phyloP scores from a whole-genome alignment of 345 rosid genomes.

The Salix suchowensis region DNA sequence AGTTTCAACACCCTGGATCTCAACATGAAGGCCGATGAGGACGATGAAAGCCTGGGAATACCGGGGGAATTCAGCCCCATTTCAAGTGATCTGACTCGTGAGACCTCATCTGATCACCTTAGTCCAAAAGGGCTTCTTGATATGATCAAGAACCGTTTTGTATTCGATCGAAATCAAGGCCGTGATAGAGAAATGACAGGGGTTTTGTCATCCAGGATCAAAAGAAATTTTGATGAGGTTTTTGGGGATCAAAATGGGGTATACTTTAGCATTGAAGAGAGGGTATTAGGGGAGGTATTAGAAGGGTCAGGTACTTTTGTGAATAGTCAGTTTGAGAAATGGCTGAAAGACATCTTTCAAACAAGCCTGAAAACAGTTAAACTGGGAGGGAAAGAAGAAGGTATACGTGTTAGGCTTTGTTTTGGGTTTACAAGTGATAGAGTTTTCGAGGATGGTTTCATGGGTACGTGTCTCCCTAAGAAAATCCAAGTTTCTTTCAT shows the following conservation, averaged over 20 bases:
- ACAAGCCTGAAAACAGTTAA: constrained; percentile 41
- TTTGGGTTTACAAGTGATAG: constrained; percentile 29
- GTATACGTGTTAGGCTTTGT: constrained; percentile 42
- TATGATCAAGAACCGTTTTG: constrained; percentile 46
- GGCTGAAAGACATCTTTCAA: constrained; percentile 69
- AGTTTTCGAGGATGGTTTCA: constrained; percentile 37
- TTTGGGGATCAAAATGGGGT: constrained; percentile 36
- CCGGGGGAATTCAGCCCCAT: constrained; percentile 53
- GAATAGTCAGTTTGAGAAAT: constrained; percentile 54
- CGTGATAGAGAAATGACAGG: constrained; percentile 34
- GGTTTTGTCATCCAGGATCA: constrained; percentile 37
- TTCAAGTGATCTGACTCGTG: constrained; percentile 64
- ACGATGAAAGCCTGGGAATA: constrained; percentile 30
- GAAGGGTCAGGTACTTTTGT: constrained; percentile 29
- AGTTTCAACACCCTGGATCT: constrained; percentile 65
- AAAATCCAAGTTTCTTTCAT: constrained; percentile 41
- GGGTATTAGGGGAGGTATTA: constrained; percentile 46
- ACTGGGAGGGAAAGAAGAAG: constrained; percentile 39
- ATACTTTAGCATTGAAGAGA: constrained; percentile 48
- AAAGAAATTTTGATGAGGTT: constrained; percentile 36
- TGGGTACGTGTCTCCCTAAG: constrained; percentile 51
- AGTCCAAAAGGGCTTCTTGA: constrained; percentile 38
- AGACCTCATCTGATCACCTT: constrained; percentile 30
- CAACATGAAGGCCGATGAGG: constrained; percentile 50
- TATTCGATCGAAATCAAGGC: constrained; percentile 36